Evolutionary conservation across 169 alveolate species (phyloP).

Genomic region (Eimeria necatrix): DNA sequence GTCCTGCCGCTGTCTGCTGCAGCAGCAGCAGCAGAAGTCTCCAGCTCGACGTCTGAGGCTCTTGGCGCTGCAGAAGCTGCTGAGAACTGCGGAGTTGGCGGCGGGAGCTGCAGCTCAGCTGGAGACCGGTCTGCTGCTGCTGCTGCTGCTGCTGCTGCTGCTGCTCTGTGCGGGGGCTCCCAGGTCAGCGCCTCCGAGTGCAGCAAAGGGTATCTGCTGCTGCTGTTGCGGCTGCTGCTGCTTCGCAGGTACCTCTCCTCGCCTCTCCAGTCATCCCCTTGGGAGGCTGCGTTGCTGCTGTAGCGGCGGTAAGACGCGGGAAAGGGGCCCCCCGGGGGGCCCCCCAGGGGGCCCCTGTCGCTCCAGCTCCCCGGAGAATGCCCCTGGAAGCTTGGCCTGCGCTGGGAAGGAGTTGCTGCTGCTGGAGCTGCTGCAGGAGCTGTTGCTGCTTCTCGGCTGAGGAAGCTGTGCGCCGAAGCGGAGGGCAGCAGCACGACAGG

Average conservation of each 20-base stretch:
- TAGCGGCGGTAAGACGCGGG: not conserved
- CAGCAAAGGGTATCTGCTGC: not conserved
- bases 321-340: not conserved
- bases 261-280: not conserved
- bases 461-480: not conserved
- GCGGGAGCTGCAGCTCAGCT: not conserved
- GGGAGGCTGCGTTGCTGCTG: not conserved
- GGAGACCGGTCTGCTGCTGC: not conserved
- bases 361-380: not conserved
- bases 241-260: not conserved
- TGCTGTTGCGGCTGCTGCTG: conserved; percentile 36
- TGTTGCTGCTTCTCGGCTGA: not conserved
- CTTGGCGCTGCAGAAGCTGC: conserved; percentile 32
- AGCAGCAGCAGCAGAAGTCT: not conserved
- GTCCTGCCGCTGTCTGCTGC: not conserved
- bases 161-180: not conserved
- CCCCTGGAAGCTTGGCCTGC: no score
- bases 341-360: conserved; percentile 1
- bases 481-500: conserved; percentile 32
- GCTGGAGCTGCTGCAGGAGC: not conserved
- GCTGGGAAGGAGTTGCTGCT: no score
- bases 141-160: not conserved
- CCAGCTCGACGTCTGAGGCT: not conserved
- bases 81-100: conserved; percentile 57
- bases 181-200: conserved; percentile 10